phyloP scores from a whole-genome alignment of 441 rosid genomes.

The Caryocar brasiliense region DNA sequence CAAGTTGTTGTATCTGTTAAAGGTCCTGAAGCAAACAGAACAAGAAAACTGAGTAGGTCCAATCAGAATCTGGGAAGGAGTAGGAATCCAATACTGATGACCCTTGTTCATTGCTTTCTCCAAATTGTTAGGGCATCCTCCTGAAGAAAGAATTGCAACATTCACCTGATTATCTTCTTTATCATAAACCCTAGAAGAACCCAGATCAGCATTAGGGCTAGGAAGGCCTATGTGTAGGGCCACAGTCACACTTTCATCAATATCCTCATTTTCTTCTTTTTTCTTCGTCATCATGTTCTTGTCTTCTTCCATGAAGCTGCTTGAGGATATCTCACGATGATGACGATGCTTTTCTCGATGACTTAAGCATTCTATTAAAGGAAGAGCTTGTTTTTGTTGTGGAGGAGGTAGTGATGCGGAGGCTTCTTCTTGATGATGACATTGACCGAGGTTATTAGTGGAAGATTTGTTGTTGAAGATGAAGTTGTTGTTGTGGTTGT shows the following conservation, averaged over 20 bases:
- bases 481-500: background rate
- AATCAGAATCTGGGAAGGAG: slow-evolving; percentile 61
- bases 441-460: too few species aligned
- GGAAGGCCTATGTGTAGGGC: slow-evolving; percentile 53
- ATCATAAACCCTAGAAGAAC: slow-evolving; percentile 17
- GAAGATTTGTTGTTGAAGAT: slow-evolving; percentile 4
- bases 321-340: too few species aligned
- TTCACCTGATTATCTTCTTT: too few species aligned
- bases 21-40: slow-evolving; percentile 57
- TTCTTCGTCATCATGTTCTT: slow-evolving; percentile 5
- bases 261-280: background rate
- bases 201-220: slow-evolving; percentile 28
- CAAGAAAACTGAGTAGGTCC: slow-evolving; percentile 75
- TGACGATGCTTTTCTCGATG: slow-evolving; percentile 18
- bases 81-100: slow-evolving; percentile 72
- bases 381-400: slow-evolving; percentile 31
- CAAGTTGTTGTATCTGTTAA: slow-evolving; percentile 70
- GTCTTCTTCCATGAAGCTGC: slow-evolving; percentile 24
- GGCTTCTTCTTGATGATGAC: background rate
- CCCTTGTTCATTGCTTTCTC: slow-evolving; percentile 34
- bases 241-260: slow-evolving; percentile 23
- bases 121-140: too few species aligned
- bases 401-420: slow-evolving; percentile 13
- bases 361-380: slow-evolving; percentile 35
- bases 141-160: too few species aligned